Conservation (phyloP, 106 monocot species). For the Apostasia ramifera region DNA sequence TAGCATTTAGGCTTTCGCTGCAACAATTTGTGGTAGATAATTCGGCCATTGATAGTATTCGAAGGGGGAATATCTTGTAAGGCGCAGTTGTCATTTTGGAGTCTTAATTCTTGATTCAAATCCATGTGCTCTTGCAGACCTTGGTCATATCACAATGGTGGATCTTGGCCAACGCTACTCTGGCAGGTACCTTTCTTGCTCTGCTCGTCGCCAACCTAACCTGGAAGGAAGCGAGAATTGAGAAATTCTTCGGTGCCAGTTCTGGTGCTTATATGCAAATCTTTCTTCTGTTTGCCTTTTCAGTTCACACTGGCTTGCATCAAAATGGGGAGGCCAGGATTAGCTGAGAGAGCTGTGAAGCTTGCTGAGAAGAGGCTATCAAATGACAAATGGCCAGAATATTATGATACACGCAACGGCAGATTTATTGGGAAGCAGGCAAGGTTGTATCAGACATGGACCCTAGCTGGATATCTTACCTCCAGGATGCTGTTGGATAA, state of each 20-base stretch:
- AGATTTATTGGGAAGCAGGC: conserved; percentile 80
- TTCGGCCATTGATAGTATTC: too few species aligned
- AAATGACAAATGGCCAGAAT: conserved; percentile 74
- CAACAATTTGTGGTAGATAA: too few species aligned
- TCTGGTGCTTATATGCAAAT: background rate
- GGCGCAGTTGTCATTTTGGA: too few species aligned
- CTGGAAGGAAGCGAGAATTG: background rate
- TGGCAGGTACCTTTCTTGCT: conserved; percentile 51
- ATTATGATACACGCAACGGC: conserved; percentile 49
- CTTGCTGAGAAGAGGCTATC: conserved; percentile 56
- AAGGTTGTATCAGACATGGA: conserved; percentile 80
- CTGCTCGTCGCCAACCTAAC: background rate
- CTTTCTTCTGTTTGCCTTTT: conserved; percentile 8
- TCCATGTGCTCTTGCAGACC: conserved; percentile 36
- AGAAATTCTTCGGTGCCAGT: background rate
- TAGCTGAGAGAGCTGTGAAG: conserved; percentile 37
- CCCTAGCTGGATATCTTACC: conserved; percentile 65
- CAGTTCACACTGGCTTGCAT: conserved; percentile 80
- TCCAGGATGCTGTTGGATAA: conserved; percentile 74
- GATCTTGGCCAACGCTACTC: conserved; percentile 86
- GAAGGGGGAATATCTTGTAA: too few species aligned
- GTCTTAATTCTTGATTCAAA: background rate
- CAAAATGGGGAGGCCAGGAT: conserved; percentile 52
- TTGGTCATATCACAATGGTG: conserved; percentile 96
- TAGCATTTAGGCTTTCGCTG: background rate